These are phyloP conservation scores for Starmera amethionina DNA, from an alignment of 805 yeast species.

Conservation along the genomic window DNA sequence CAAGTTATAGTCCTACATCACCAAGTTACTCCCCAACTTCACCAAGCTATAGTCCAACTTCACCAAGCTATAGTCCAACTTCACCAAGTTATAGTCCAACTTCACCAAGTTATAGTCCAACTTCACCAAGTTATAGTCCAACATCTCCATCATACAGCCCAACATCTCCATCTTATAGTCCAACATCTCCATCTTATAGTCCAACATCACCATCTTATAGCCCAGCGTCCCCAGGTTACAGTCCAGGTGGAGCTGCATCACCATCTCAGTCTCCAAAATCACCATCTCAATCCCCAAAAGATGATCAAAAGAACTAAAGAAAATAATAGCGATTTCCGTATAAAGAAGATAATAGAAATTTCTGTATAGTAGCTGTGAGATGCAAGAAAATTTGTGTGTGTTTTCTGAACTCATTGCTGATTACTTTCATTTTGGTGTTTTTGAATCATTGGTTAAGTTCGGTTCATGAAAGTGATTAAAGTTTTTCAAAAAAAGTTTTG, in stretches of 20 bases:
- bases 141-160: slow-evolving; percentile 69
- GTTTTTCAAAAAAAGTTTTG: too few species aligned
- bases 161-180: slow-evolving; percentile 57
- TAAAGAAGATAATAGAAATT: too few species aligned
- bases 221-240: slow-evolving; percentile 47
- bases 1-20: slow-evolving; percentile 50
- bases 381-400: too few species aligned
- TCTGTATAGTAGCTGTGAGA: too few species aligned
- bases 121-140: slow-evolving; percentile 64
- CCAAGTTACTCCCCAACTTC: slow-evolving; percentile 70
- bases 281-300: slow-evolving; percentile 31
- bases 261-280: slow-evolving; percentile 41
- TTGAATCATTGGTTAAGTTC: too few species aligned
- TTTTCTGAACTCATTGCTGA: too few species aligned
- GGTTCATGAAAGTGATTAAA: too few species aligned
- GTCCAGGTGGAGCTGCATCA: slow-evolving; percentile 38
- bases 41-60: slow-evolving; percentile 63
- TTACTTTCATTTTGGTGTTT: too few species aligned
- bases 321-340: too few species aligned
- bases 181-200: slow-evolving; percentile 43
- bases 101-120: slow-evolving; percentile 68
- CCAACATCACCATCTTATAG: slow-evolving; percentile 54
- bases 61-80: slow-evolving; percentile 65
- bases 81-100: slow-evolving; percentile 71
- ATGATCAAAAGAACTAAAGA: slow-evolving; percentile 10